A percentile compares a stretch with the other conserved stretches of the same genome.
These are phyloP conservation scores for Phytopythium delawarense DNA, from an alignment of 352 stramenopile species.

Conservation along the genomic window DNA sequence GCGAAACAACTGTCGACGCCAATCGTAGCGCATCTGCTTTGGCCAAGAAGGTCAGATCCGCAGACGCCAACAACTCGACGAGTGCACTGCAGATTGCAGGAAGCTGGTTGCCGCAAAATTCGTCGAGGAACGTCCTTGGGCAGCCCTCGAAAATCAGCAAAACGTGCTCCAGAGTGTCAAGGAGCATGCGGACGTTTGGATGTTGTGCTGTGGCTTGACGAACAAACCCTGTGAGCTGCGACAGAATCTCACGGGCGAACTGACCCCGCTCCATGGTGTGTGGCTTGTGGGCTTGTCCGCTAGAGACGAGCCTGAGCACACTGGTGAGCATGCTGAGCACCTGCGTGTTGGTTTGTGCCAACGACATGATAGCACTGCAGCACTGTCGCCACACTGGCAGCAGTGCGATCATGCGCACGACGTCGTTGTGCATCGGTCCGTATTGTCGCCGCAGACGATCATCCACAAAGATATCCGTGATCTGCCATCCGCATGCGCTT, in stretches of 20 bases:
- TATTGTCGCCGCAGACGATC: constrained; percentile 21
- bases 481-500: constrained; percentile 39
- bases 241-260: constrained; percentile 42
- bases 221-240: constrained; percentile 35
- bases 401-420: constrained; percentile 39
- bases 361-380: constrained; percentile 20
- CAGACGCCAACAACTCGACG: constrained; percentile 30
- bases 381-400: constrained; percentile 37
- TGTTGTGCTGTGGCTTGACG: constrained; percentile 15
- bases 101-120: constrained; percentile 28
- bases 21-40: constrained; percentile 57
- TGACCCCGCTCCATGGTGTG: constrained; percentile 37
- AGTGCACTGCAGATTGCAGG: constrained; percentile 31
- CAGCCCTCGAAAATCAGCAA: constrained; percentile 38
- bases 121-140: constrained; percentile 21
- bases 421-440: constrained; percentile 34
- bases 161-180: constrained; percentile 43
- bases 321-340: constrained; percentile 32
- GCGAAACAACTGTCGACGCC: constrained; percentile 26
- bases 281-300: constrained; percentile 25
- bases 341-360: constrained; percentile 27
- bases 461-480: constrained; percentile 37
- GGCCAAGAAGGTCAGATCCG: constrained; percentile 42
- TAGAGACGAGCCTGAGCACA: constrained; percentile 30
- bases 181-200: constrained; percentile 29